These are phyloP conservation scores for Diatrype stigma DNA, from an alignment of 2,329 filamentous ascomycete genomes.

Conservation along the genomic window DNA sequence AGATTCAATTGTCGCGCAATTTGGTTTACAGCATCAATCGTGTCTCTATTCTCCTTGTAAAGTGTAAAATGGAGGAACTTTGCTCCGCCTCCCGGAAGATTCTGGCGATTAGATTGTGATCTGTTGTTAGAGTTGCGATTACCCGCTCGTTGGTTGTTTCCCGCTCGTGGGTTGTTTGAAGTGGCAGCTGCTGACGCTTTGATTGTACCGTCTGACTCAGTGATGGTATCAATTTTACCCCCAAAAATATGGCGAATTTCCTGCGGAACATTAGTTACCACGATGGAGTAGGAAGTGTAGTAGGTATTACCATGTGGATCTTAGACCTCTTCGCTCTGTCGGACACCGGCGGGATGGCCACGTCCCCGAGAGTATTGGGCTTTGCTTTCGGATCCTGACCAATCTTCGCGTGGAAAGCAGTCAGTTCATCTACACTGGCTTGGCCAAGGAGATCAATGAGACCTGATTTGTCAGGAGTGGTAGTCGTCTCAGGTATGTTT, in stretches of 20 bases:
- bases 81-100: slow-evolving; percentile 41
- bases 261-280: slow-evolving; percentile 11
- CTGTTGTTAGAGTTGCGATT: slow-evolving; percentile 21
- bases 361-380: slow-evolving; percentile 13
- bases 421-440: slow-evolving; percentile 17
- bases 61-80: slow-evolving; percentile 87
- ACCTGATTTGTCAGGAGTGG: slow-evolving; percentile 13
- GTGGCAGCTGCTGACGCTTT: slow-evolving; percentile 54
- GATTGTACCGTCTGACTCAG: slow-evolving; percentile 53
- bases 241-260: slow-evolving; percentile 75
- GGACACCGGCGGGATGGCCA: slow-evolving; percentile 22
- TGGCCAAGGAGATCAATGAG: slow-evolving; percentile 21
- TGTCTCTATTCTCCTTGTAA: slow-evolving; percentile 96
- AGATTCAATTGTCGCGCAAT: slow-evolving; percentile 70
- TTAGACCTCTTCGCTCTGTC: slow-evolving; percentile 23
- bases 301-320: slow-evolving; percentile 43
- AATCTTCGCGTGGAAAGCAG: slow-evolving; percentile 20
- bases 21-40: slow-evolving; percentile 82
- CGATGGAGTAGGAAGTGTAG: not conserved
- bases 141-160: slow-evolving; percentile 23
- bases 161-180: no score
- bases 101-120: slow-evolving; percentile 16
- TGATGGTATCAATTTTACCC: slow-evolving; percentile 73
- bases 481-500: slow-evolving; percentile 8
- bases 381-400: slow-evolving; percentile 13